phyloP scores from a whole-genome alignment of 1,284 basidiomycete genomes.

The Cryptococcus sp. region DNA sequence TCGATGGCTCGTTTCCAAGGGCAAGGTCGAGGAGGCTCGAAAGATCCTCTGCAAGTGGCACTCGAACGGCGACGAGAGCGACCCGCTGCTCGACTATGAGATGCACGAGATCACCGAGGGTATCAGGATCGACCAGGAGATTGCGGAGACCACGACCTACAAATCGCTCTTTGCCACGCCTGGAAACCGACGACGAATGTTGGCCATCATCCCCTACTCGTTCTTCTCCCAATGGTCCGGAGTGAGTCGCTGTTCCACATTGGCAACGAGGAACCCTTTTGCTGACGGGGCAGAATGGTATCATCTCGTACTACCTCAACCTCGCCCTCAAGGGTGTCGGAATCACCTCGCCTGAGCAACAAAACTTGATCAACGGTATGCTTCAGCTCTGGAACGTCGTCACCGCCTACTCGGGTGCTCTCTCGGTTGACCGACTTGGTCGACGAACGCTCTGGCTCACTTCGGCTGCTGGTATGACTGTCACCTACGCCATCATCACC shows the following conservation, averaged over 20 bases:
- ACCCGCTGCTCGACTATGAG: slow-evolving; percentile 46
- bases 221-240: slow-evolving; percentile 44
- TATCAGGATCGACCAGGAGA: slow-evolving; percentile 37
- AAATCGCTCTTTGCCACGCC: slow-evolving; percentile 11
- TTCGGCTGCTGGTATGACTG: slow-evolving; percentile 57
- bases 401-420: slow-evolving; percentile 35
- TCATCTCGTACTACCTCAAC: slow-evolving; percentile 64
- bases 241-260: no score
- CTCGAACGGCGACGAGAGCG: slow-evolving; percentile 45
- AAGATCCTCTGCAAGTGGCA: slow-evolving; percentile 60
- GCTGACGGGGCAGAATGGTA: no score
- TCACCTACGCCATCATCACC: slow-evolving; percentile 9
- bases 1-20: slow-evolving; percentile 59
- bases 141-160: slow-evolving; percentile 16
- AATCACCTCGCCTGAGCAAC: slow-evolving; percentile 44
- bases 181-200: slow-evolving; percentile 23
- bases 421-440: slow-evolving; percentile 39
- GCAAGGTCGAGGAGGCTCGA: slow-evolving; percentile 53
- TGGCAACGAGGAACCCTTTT: no score
- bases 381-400: slow-evolving; percentile 47
- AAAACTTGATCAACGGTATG: slow-evolving; percentile 61
- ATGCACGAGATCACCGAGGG: slow-evolving; percentile 45
- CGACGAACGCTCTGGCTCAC: slow-evolving; percentile 45
- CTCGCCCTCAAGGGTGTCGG: slow-evolving; percentile 66
- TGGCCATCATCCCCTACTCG: slow-evolving; percentile 30